Evolutionary conservation across 2,329 filamentous ascomycete species (phyloP), one percentile per base, ranked within the genome.

Genomic region (Neodidymelliopsis sp.): DNA sequence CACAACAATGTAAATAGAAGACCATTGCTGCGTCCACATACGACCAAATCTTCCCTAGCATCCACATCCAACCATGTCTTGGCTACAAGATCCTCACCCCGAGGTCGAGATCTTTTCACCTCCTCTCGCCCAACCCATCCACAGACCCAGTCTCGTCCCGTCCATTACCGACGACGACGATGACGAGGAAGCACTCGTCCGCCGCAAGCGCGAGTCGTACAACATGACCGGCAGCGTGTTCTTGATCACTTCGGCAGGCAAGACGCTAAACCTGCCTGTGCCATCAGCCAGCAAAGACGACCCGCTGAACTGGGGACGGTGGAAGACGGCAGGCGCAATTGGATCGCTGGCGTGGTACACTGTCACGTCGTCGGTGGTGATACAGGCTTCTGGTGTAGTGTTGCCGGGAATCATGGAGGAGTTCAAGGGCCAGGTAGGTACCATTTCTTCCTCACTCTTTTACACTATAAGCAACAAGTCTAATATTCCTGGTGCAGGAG

Each of bases 141-240:
- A 27, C 22, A 11, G 25, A 10, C 34, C 34, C 22, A 37, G 34
- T 8, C n/a, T 22, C 5, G 4, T 37, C 11, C 34, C 10, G 13
- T 16, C n/a, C n/a, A n/a, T n/a, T n/a, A n/a, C n/a, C n/a, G n/a
- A n/a, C n/a, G n/a, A n/a, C n/a, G n/a, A n/a, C n/a, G n/a, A n/a
- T n/a, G n/a, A n/a, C n/a, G n/a, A n/a, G n/a, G n/a, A n/a, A n/a
- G n/a, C n/a, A n/a, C n/a, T n/a, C n/a, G n/a, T n/a, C 7, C n/a
- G 22, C 3, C 20, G 34, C 22, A 66, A 63, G 34, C 62, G 53
- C 28, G 60, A 66, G 35, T 66, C 63, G 4, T 66, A 55, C 38
- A 50, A 57, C 20, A 42, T 62, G 11, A 47, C 57, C 4, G 62
- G 63, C 4, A 64, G 56, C 18, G 54, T 56, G 1, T 66, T 59